These are phyloP conservation scores for Geranium brycei DNA, from an alignment of 345 rosid species.

Conservation along the genomic window DNA sequence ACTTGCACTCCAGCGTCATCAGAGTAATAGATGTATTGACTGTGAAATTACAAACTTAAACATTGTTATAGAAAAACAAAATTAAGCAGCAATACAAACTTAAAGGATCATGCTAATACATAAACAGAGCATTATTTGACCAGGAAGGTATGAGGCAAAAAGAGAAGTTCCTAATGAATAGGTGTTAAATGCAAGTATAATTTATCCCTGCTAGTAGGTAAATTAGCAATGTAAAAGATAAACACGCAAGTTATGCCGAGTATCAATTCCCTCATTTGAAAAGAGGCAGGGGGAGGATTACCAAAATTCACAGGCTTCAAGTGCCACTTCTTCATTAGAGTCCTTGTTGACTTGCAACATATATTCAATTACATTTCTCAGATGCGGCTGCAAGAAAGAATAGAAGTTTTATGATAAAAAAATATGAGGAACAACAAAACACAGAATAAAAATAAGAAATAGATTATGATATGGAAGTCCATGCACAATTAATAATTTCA, in stretches of 20 bases:
- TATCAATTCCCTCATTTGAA: not conserved
- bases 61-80: too few species aligned
- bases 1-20: too few species aligned
- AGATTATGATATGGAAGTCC: not conserved
- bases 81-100: too few species aligned
- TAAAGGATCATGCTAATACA: too few species aligned
- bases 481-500: not conserved
- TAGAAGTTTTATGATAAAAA: not conserved
- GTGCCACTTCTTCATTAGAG: constrained; percentile 80
- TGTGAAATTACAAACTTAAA: too few species aligned
- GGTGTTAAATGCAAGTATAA: not conserved
- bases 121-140: too few species aligned
- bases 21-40: too few species aligned
- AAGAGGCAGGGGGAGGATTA: constrained; percentile 14
- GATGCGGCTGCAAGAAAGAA: constrained; percentile 46
- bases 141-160: not conserved
- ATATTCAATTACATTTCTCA: constrained; percentile 66
- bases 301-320: constrained; percentile 98
- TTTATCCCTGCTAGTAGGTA: not conserved
- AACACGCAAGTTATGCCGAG: not conserved
- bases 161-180: too few species aligned
- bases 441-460: not conserved
- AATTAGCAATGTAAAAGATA: not conserved
- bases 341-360: constrained; percentile 92
- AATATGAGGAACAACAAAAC: not conserved